Conservation (phyloP, 352 stramenopile genomes). For the Phytophthora nicotianae region DNA sequence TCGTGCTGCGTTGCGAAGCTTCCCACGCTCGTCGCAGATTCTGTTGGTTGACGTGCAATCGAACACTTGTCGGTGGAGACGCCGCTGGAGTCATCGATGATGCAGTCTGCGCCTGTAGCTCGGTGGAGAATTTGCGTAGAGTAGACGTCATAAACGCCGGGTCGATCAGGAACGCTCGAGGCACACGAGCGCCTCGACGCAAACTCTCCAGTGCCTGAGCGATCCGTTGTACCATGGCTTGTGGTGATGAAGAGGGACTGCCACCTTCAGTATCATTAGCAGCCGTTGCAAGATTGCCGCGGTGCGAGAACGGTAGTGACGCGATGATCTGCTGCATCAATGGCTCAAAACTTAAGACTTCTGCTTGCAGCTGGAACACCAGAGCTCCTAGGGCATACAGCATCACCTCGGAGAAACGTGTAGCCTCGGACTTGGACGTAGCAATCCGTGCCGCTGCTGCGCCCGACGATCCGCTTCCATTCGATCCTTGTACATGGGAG, state of each 20-base stretch:
- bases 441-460: constrained; percentile 43
- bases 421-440: constrained; percentile 69
- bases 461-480: constrained; percentile 20
- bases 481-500: constrained; percentile 9
- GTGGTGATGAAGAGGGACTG: constrained; percentile 35
- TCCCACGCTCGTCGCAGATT: constrained; percentile 95
- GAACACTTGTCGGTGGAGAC: constrained; percentile 54
- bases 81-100: constrained; percentile 35
- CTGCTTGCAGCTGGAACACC: constrained; percentile 75
- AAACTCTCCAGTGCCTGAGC: constrained; percentile 60
- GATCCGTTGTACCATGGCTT: constrained; percentile 56
- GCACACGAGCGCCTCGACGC: constrained; percentile 48
- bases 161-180: constrained; percentile 57
- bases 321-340: constrained; percentile 69
- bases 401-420: constrained; percentile 74
- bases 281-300: constrained; percentile 25
- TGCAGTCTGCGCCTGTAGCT: constrained; percentile 39
- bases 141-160: constrained; percentile 51
- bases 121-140: constrained; percentile 45
- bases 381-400: constrained; percentile 77
- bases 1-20: constrained; percentile 91
- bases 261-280: constrained; percentile 19
- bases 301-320: constrained; percentile 53
- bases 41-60: constrained; percentile 92
- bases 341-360: constrained; percentile 77